phyloP scores from a whole-genome alignment of 805 yeast species.

The Zygosaccharomyces rouxii region DNA sequence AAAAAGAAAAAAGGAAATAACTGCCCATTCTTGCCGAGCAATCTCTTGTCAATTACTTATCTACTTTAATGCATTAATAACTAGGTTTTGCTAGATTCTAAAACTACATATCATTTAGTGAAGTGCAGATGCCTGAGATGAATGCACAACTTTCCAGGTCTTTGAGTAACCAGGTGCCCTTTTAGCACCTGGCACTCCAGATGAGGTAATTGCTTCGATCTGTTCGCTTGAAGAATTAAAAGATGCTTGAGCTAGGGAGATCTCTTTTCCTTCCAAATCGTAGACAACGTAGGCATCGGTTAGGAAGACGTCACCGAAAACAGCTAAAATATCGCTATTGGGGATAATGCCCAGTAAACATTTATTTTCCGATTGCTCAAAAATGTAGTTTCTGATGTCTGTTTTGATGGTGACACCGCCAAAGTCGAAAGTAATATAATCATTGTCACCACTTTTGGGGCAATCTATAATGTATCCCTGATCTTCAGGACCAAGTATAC shows the following conservation, averaged over 20 bases:
- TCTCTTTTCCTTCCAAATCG: conserved; percentile 53
- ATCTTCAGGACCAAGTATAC: conserved; percentile 36
- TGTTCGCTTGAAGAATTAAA: conserved; percentile 29
- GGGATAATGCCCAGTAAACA: conserved; percentile 36
- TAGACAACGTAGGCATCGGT: conserved; percentile 65
- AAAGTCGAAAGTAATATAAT: conserved; percentile 14
- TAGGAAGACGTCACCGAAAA: conserved; percentile 64
- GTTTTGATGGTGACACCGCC: conserved; percentile 6
- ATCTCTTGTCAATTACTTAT: not conserved
- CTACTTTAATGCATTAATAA: not conserved
- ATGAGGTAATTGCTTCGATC: conserved; percentile 41
- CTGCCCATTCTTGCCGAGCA: too few species aligned
- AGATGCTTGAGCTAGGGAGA: conserved; percentile 51
- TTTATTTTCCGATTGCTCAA: conserved; percentile 10
- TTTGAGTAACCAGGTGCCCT: conserved; percentile 43
- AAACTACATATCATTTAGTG: too few species aligned
- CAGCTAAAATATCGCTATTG: not conserved
- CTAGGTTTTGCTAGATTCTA: too few species aligned
- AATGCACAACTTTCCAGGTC: conserved; percentile 37
- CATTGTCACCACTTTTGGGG: conserved; percentile 24
- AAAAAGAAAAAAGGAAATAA: too few species aligned
- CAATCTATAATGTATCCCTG: conserved; percentile 47
- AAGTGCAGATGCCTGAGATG: too few species aligned
- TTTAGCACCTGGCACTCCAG: conserved; percentile 47
- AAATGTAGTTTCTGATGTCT: not conserved